These are phyloP conservation scores for Coemansia sp. DNA, from an alignment of 192 early-diverging fungal species.

Conservation along the genomic window DNA sequence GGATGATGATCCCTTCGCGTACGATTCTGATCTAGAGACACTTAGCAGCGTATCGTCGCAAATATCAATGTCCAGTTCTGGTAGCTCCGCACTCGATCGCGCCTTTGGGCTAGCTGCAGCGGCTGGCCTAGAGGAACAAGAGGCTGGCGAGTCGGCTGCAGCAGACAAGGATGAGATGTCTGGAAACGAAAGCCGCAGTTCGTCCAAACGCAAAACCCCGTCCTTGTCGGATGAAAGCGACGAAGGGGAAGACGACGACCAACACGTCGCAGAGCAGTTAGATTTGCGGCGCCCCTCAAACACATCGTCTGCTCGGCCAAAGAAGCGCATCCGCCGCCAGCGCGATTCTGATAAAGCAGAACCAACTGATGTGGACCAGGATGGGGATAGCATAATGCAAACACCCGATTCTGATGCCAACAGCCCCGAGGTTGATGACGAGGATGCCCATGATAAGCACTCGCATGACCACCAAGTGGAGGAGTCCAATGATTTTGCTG, in stretches of 20 bases:
- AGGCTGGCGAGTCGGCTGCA: neutral
- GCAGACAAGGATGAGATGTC: neutral
- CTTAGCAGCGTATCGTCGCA: constrained; percentile 54
- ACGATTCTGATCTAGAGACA: constrained; percentile 54
- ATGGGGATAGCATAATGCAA: neutral
- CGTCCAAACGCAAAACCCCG: constrained; percentile 4
- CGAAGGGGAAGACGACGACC: neutral
- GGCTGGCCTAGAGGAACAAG: constrained; percentile 11
- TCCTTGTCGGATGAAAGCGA: neutral
- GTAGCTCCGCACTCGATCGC: constrained; percentile 25
- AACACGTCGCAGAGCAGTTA: neutral
- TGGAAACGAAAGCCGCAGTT: neutral
- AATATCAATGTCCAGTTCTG: constrained; percentile 45
- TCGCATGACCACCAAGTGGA: neutral
- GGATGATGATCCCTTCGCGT: constrained; percentile 49
- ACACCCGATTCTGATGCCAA: neutral
- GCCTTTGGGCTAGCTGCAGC: constrained; percentile 9
- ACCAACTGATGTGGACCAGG: neutral
- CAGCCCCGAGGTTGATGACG: neutral
- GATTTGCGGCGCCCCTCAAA: neutral
- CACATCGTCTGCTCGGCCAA: neutral
- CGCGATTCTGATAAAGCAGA: neutral
- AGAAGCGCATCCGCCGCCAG: neutral
- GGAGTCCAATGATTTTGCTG: neutral
- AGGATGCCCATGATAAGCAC: neutral